phyloP scores from a whole-genome alignment of 2,329 filamentous ascomycete species.

The Nothophoma quercina region DNA sequence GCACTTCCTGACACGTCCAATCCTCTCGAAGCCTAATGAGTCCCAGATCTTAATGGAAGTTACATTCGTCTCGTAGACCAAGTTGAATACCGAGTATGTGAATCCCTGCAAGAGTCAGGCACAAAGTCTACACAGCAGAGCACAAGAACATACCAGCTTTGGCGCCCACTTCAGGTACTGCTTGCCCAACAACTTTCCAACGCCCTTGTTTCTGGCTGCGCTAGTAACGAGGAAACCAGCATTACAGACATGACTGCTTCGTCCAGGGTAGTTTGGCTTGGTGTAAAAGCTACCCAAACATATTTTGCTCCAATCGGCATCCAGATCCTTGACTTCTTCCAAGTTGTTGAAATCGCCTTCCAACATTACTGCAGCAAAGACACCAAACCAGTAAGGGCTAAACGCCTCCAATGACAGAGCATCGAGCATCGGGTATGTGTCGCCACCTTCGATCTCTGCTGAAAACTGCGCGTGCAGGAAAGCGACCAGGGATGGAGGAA shows the following conservation, averaged over 20 bases:
- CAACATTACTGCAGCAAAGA: conserved; percentile 85
- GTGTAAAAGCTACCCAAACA: conserved; percentile 82
- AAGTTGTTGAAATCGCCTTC: conserved; percentile 68
- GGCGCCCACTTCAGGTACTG: conserved; percentile 55
- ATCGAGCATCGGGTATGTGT: conserved; percentile 86
- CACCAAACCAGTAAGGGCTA: conserved; percentile 83
- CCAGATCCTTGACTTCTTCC: conserved; percentile 50
- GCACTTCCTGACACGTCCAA: conserved; percentile 70
- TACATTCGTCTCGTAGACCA: conserved; percentile 89
- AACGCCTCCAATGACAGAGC: conserved; percentile 75
- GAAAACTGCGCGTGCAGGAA: conserved; percentile 83
- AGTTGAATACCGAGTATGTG: conserved; percentile 86
- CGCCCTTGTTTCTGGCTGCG: conserved; percentile 49
- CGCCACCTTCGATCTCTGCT: conserved; percentile 84
- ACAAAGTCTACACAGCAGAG: too few relatives aligned
- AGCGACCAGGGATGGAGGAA: conserved; percentile 72
- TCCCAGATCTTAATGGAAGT: conserved; percentile 65
- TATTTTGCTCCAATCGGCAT: conserved; percentile 68
- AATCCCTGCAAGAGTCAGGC: conserved; percentile 64
- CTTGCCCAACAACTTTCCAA: conserved; percentile 53
- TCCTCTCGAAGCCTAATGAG: conserved; percentile 79
- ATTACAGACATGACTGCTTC: conserved; percentile 84
- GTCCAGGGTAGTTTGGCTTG: conserved; percentile 86
- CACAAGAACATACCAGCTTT: conserved; percentile 39
- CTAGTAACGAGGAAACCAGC: conserved; percentile 53